Evolutionary conservation across 306 rosid species (phyloP), one percentile per base, ranked within the genome.

Genomic region (Clitoria ternatea): DNA sequence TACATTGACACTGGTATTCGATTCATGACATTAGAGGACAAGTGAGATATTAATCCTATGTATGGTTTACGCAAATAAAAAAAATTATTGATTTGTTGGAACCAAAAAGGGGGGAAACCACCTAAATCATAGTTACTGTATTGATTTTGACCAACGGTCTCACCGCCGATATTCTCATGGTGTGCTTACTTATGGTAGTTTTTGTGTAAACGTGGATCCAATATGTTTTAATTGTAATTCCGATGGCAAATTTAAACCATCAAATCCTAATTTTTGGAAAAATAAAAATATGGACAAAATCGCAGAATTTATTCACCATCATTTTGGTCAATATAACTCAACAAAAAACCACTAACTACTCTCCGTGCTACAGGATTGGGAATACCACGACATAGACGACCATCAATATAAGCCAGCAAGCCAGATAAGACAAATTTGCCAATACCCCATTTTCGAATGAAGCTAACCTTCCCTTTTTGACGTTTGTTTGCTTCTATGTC

Each of bases 351-450:
- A 61, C 97, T 94, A 49, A 94, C 96, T 49, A 91, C 87, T 72
- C 97, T 83, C 11, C 99, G 88, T 12, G 85, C 91, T 29, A 90
- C 77, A 50, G 97, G 99, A 67, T 86, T 80, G 15, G 97, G 97
- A 81, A 94, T 94, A 50, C 83, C 48, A 57, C 97, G 99, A 75
- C 97, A 94, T 33, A 91, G 70, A 45, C 92, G 85, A 26, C 98
- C 98, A 79, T 94, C 98, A 7, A 94, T 54, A 66, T 94, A 94
- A 23, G 99, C 99, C 73, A 94, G 69, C 56, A 91, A 73, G 59
- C 88, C 99, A 30, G 96, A 87, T 52, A 94, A 60, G 57, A 87
- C 77, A 81, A 94, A 94, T 83, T 76, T 94, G 17, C 90, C 82
- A 3, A 94, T 56, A 42, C 92, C 91, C 96, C 88, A 83, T 77